These are phyloP conservation scores for Cadophora luteo-olivacea DNA, from an alignment of 2,329 filamentous ascomycete genomes.

Conservation along the genomic window DNA sequence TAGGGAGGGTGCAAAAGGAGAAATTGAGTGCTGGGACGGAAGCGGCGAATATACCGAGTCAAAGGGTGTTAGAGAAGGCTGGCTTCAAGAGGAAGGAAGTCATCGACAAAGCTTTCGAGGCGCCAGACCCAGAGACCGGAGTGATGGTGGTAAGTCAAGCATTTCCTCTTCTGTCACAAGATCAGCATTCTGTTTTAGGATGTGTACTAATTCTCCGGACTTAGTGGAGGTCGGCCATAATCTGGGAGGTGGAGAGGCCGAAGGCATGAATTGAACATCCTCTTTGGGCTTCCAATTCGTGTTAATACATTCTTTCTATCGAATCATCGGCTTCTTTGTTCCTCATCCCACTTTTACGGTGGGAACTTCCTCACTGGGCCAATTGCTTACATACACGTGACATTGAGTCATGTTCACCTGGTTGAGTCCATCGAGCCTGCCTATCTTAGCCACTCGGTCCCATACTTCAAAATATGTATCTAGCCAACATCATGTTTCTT, in stretches of 20 bases:
- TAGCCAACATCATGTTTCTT: not conserved
- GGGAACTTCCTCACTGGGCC: not conserved
- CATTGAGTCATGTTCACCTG: slow-evolving; percentile 15
- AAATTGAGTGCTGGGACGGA: slow-evolving; percentile 21
- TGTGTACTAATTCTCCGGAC: not conserved
- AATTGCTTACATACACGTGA: slow-evolving; percentile 12
- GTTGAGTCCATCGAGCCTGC: not conserved
- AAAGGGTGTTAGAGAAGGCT: slow-evolving; percentile 28
- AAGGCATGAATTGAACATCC: not conserved
- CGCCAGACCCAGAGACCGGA: slow-evolving; percentile 12
- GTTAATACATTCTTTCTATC: not conserved
- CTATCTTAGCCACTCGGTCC: not conserved
- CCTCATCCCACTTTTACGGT: not conserved
- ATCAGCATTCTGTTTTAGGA: not conserved
- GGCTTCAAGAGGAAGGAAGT: slow-evolving; percentile 23
- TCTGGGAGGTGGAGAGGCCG: slow-evolving; percentile 24
- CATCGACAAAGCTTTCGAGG: slow-evolving; percentile 20
- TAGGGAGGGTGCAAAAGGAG: slow-evolving; percentile 24
- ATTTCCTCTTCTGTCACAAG: not conserved
- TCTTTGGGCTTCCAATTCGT: not conserved
- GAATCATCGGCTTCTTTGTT: not conserved
- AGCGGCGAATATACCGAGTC: slow-evolving; percentile 23
- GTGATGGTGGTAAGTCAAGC: slow-evolving; percentile 12
- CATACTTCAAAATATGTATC: not conserved
- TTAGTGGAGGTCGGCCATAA: slow-evolving; percentile 6